These are phyloP conservation scores for Aspergillus heteromorphus DNA, from an alignment of 495 filamentous ascomycete genomes.

Conservation along the genomic window DNA sequence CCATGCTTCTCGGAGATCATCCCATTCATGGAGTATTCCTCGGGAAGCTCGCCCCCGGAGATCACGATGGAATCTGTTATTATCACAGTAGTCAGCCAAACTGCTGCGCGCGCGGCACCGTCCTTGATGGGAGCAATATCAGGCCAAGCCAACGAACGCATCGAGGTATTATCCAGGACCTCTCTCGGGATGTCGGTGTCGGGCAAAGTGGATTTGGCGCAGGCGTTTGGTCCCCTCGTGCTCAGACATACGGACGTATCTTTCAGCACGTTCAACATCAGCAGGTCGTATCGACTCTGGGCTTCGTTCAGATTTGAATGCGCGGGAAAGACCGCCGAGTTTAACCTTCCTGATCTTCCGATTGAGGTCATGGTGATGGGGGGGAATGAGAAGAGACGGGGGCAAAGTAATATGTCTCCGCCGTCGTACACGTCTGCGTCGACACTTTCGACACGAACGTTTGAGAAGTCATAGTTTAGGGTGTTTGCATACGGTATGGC, in stretches of 20 bases:
- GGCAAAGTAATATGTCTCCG: neutral
- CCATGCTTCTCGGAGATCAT: slow-evolving; percentile 2
- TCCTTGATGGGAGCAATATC: slow-evolving; percentile 11
- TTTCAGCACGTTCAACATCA: slow-evolving; percentile 12
- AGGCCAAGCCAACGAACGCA: slow-evolving; percentile 5
- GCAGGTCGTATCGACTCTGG: slow-evolving; percentile 2
- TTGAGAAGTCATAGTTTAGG: neutral
- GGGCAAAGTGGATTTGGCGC: slow-evolving; percentile 1
- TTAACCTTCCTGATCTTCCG: neutral
- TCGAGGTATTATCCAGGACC: slow-evolving; percentile 8
- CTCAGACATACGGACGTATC: slow-evolving; percentile 10
- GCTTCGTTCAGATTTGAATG: slow-evolving; percentile 8
- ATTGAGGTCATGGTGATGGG: neutral
- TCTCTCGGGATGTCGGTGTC: slow-evolving; percentile 7
- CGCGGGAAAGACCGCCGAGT: slow-evolving; percentile 7
- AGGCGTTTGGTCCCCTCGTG: slow-evolving; percentile 6
- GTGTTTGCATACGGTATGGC: neutral
- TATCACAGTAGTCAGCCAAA: slow-evolving; percentile 6
- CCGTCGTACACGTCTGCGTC: neutral
- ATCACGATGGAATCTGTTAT: slow-evolving; percentile 7
- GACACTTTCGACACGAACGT: neutral
- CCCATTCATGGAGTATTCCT: slow-evolving; percentile 4
- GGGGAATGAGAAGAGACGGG: neutral
- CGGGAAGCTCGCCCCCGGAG: slow-evolving; percentile 2
- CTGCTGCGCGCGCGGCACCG: slow-evolving; percentile 6